Conservation (phyloP, 2,329 filamentous ascomycete species). For the Lithohypha guttulata region DNA sequence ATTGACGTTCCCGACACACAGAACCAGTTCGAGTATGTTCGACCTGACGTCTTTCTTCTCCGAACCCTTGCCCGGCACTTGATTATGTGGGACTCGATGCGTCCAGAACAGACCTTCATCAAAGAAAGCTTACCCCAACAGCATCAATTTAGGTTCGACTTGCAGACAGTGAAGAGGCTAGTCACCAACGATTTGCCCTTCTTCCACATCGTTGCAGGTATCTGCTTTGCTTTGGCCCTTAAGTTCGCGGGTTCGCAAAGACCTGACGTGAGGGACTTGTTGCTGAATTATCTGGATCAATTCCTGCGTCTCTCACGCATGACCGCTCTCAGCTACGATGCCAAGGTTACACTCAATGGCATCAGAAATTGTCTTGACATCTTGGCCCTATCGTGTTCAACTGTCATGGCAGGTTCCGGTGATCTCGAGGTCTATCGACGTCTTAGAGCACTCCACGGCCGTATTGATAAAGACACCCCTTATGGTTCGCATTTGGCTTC, state of each 20-base stretch:
- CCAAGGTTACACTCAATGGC: slow-evolving; percentile 69
- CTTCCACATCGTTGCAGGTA: slow-evolving; percentile 80
- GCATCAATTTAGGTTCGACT: slow-evolving; percentile 52
- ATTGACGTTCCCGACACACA: slow-evolving; percentile 85
- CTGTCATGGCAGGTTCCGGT: slow-evolving; percentile 92
- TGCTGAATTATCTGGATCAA: slow-evolving; percentile 75
- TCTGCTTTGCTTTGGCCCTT: slow-evolving; percentile 62
- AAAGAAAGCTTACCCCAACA: slow-evolving; percentile 58
- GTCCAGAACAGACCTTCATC: slow-evolving; percentile 65
- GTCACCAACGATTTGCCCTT: slow-evolving; percentile 79
- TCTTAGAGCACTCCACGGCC: slow-evolving; percentile 76
- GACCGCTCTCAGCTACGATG: slow-evolving; percentile 59
- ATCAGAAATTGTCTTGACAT: slow-evolving; percentile 86
- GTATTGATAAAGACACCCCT: slow-evolving; percentile 69
- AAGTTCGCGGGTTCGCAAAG: slow-evolving; percentile 66
- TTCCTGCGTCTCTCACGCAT: slow-evolving; percentile 68
- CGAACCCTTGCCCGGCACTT: slow-evolving; percentile 81
- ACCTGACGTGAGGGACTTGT: slow-evolving; percentile 60
- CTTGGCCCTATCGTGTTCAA: slow-evolving; percentile 67
- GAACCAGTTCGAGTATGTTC: slow-evolving; percentile 88
- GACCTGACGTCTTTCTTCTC: slow-evolving; percentile 83
- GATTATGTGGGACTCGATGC: slow-evolving; percentile 83
- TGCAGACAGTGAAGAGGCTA: slow-evolving; percentile 51
- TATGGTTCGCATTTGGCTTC: slow-evolving; percentile 91
- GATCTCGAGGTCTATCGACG: slow-evolving; percentile 77